A percentile compares a stretch with the other conserved stretches of the same genome.
Conservation (phyloP, 768 basidiomycete genomes). For the Brasilioporus rufonigricans region DNA sequence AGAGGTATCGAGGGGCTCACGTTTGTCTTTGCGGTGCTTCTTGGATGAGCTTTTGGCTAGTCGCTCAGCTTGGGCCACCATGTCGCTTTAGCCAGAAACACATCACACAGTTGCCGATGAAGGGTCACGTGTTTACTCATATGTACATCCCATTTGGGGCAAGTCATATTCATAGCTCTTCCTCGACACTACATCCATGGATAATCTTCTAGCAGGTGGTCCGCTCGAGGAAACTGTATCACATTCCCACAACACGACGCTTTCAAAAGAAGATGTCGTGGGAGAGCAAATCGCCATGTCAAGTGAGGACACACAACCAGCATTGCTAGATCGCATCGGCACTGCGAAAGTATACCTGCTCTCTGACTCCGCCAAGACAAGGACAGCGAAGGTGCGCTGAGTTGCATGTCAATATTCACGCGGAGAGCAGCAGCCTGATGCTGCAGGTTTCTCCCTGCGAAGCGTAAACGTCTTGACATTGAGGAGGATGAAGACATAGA, state of each 20-base stretch:
- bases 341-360: slow-evolving; percentile 74
- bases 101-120: no score
- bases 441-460: slow-evolving; percentile 29
- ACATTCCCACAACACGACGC: slow-evolving; percentile 52
- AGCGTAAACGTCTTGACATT: slow-evolving; percentile 48
- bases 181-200: slow-evolving; percentile 38
- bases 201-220: slow-evolving; percentile 40
- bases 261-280: slow-evolving; percentile 58
- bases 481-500: slow-evolving; percentile 39
- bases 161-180: neutral
- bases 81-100: slow-evolving; percentile 7
- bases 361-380: slow-evolving; percentile 60
- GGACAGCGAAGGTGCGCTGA: slow-evolving; percentile 72
- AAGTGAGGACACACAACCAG: slow-evolving; percentile 26
- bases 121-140: slow-evolving; percentile 18
- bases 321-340: slow-evolving; percentile 68
- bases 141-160: neutral
- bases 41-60: slow-evolving; percentile 76
- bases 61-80: slow-evolving; percentile 33
- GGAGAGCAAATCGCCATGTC: slow-evolving; percentile 25
- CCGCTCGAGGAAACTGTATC: slow-evolving; percentile 31
- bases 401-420: slow-evolving; percentile 35
- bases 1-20: slow-evolving; percentile 45
- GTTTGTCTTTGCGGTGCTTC: slow-evolving; percentile 90
- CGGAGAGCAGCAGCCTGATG: slow-evolving; percentile 45